Conservation (phyloP, 768 basidiomycete species). For the Panus rudis region DNA sequence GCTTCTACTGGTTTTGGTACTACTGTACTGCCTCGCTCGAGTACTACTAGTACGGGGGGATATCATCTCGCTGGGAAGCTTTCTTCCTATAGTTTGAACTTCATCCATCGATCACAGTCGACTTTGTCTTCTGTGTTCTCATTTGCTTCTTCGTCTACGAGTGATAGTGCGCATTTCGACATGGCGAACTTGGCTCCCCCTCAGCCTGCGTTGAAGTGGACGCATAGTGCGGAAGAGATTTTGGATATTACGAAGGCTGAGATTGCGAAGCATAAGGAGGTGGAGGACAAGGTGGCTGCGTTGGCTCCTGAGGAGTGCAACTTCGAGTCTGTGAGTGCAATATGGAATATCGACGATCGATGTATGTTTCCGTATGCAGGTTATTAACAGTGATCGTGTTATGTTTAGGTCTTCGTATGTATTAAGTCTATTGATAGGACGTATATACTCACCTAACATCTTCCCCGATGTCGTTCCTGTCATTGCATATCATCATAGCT, state of each 20-base stretch:
- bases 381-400: background rate
- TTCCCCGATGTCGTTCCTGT: background rate
- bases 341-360: no score
- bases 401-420: constrained; percentile 66
- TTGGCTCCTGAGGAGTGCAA: constrained; percentile 50
- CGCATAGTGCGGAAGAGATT: constrained; percentile 58
- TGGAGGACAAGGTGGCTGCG: constrained; percentile 53
- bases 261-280: constrained; percentile 47
- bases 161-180: constrained; percentile 6
- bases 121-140: constrained; percentile 21
- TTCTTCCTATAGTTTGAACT: no score
- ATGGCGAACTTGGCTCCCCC: constrained; percentile 55
- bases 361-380: background rate
- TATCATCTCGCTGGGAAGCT: no score
- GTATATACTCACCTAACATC: constrained; percentile 10
- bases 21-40: no score
- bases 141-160: constrained; percentile 10
- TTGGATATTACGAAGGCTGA: constrained; percentile 47
- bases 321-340: constrained; percentile 58
- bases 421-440: constrained; percentile 6
- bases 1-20: no score
- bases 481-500: constrained; percentile 33
- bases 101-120: constrained; percentile 19
- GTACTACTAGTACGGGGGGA: no score
- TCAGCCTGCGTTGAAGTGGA: constrained; percentile 60